These are phyloP conservation scores for Panaeolus cyanescens DNA, from an alignment of 768 basidiomycete species.

Conservation along the genomic window DNA sequence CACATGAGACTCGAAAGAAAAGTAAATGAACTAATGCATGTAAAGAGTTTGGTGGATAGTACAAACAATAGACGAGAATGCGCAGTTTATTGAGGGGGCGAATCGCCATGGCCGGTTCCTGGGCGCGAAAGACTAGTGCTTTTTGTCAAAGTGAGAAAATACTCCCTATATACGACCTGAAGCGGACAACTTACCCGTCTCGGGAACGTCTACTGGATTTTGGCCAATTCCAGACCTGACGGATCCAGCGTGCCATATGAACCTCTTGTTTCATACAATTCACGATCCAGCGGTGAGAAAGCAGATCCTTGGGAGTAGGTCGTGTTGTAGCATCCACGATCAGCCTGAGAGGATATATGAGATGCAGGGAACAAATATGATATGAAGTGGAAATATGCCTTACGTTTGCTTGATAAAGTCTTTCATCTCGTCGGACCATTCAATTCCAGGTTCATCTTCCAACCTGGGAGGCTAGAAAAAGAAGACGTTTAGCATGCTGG, in stretches of 20 bases:
- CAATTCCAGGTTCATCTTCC: conserved; percentile 67
- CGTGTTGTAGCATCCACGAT: conserved; percentile 68
- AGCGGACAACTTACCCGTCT: conserved; percentile 39
- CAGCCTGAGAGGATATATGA: conserved; percentile 47
- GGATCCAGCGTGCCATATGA: conserved; percentile 88
- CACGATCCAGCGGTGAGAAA: conserved; percentile 82
- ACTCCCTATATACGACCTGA: conserved; percentile 2
- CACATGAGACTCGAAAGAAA: neutral
- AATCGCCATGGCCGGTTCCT: conserved; percentile 25
- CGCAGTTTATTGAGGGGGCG: neutral
- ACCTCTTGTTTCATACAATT: conserved; percentile 79
- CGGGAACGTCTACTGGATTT: conserved; percentile 45
- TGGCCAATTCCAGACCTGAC: conserved; percentile 82
- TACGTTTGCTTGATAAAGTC: conserved; percentile 88
- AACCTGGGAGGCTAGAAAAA: conserved; percentile 72
- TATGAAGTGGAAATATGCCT: conserved; percentile 27
- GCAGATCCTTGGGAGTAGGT: conserved; percentile 82
- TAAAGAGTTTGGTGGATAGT: neutral
- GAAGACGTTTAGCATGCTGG: conserved; percentile 5
- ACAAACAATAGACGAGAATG: neutral
- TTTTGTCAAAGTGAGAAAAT: neutral
- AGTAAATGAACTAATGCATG: neutral
- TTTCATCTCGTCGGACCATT: conserved; percentile 87
- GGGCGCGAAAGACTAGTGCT: conserved; percentile 32
- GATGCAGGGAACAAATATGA: conserved; percentile 3